Percentiles rank a stretch among this genome's conserved stretches.
These are phyloP conservation scores for Paramarasmius palmivorus DNA, from an alignment of 1,284 basidiomycete genomes.

Conservation along the genomic window DNA sequence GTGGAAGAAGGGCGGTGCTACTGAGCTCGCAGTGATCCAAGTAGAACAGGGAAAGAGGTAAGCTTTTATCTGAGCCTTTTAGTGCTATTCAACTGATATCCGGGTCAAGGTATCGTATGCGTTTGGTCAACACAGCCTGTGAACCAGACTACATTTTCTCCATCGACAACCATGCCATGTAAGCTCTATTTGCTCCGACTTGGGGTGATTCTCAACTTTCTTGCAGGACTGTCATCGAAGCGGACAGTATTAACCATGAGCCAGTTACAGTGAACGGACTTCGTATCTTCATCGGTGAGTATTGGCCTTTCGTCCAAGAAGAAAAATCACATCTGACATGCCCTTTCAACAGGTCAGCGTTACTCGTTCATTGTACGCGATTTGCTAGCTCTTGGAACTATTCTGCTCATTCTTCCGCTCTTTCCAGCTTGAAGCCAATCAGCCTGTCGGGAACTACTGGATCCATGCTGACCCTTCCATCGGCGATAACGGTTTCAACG, in stretches of 20 bases:
- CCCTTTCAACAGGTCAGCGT: slow-evolving; percentile 19
- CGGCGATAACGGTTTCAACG: slow-evolving; percentile 19
- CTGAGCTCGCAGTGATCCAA: slow-evolving; percentile 29
- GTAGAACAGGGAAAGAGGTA: slow-evolving; percentile 29
- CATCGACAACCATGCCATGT: slow-evolving; percentile 42
- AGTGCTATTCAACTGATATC: background rate
- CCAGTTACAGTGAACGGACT: slow-evolving; percentile 42
- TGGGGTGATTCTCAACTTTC: background rate
- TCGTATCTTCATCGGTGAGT: slow-evolving; percentile 35
- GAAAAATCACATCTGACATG: background rate
- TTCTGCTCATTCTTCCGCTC: background rate
- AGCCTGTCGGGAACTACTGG: slow-evolving; percentile 22
- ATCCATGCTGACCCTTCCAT: slow-evolving; percentile 26
- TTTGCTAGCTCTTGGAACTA: slow-evolving; percentile 24
- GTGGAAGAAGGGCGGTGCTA: slow-evolving; percentile 14
- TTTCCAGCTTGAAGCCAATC: slow-evolving; percentile 24
- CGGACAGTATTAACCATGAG: slow-evolving; percentile 42
- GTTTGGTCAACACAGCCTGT: slow-evolving; percentile 36
- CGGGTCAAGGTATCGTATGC: slow-evolving; percentile 30
- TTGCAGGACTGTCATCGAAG: slow-evolving; percentile 45
- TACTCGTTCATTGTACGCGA: slow-evolving; percentile 40
- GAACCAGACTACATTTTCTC: slow-evolving; percentile 37
- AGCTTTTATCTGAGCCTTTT: background rate
- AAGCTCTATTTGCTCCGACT: background rate
- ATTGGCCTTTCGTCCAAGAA: background rate